Evolutionary conservation across 257 asterid species (phyloP), one percentile per base, ranked within the genome.

Genomic region (Henckelia pumila): DNA sequence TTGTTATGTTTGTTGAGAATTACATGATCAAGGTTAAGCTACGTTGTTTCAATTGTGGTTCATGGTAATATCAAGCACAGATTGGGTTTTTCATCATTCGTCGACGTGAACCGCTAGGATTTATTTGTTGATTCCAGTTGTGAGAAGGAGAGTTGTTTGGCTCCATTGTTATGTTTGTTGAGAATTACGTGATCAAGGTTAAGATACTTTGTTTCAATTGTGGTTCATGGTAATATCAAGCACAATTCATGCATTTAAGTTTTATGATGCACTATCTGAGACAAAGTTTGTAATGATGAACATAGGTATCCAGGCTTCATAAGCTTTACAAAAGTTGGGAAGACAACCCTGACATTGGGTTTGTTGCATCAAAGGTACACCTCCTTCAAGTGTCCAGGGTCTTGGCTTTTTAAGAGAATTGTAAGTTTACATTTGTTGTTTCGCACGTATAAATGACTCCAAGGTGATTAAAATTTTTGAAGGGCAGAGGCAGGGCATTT

Each of bases 401-500:
- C 8, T 40, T 29, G 52, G 5, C 14, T 40, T 21, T 37, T 29
- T 30, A 23, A 1, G 24, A 35, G 71, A 56, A 59, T 76, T 66
- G 65, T 68, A 22, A 26, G 52, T 64, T 35, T 61, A 26, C 65
- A 50, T 23, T 29, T 60, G 56, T 66, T 63, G 56, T 28, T 44
- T 35, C 40, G 53, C 75, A 56, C 59, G 59, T 65, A 8, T 33
- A 66, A 75, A 35, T 82, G 70, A 72, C 76, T 63, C 19, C 66
- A 24, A 26, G 64, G 33, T 76, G 64, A 76, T 78, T 81, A 59
- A 49, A 35, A 69, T 67, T 78, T 61, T 80, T 83, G 71, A 85
- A 94, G 99, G 99, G 99, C 72, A 84, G 83, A 68, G 91, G 89
- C 83, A 81, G 82, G 87, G 88, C 96, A 61, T 94, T 94, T 83